These are phyloP conservation scores for Leptodermis oblonga DNA, from an alignment of 257 asterid species.

Conservation along the genomic window DNA sequence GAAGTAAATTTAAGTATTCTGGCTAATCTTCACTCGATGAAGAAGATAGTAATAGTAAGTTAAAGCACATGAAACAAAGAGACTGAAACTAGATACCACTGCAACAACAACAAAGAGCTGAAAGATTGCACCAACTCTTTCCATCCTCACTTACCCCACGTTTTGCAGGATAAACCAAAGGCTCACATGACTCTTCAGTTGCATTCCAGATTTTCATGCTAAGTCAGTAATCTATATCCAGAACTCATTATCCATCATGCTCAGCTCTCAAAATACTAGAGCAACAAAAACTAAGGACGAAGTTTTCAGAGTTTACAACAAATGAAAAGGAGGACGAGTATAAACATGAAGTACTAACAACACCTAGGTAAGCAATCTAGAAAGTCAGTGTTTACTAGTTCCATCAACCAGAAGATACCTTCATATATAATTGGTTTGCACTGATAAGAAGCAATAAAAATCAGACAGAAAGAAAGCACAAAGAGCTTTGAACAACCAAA, in stretches of 20 bases:
- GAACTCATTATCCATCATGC: neutral
- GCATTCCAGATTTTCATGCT: neutral
- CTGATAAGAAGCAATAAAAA: neutral
- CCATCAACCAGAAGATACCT: neutral
- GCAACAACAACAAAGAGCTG: neutral
- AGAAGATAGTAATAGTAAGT: neutral
- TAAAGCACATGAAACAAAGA: neutral
- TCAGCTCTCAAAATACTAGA: neutral
- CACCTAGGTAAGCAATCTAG: neutral
- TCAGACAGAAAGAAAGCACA: neutral
- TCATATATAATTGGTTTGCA: slow-evolving; percentile 2
- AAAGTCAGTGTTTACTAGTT: neutral
- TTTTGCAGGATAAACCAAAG: neutral
- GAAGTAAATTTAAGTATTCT: neutral
- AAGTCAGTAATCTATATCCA: neutral
- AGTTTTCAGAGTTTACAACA: neutral
- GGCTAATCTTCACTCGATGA: neutral
- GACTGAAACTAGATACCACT: slow-evolving; percentile 5
- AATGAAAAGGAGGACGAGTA: neutral
- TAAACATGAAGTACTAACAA: neutral
- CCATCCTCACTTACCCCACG: neutral
- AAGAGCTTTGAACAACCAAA: neutral
- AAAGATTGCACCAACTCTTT: neutral
- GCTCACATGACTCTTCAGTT: neutral
- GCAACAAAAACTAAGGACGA: neutral